These are phyloP conservation scores for Papiliotrema fonsecae DNA, from an alignment of 1,284 basidiomycete species.

Conservation along the genomic window DNA sequence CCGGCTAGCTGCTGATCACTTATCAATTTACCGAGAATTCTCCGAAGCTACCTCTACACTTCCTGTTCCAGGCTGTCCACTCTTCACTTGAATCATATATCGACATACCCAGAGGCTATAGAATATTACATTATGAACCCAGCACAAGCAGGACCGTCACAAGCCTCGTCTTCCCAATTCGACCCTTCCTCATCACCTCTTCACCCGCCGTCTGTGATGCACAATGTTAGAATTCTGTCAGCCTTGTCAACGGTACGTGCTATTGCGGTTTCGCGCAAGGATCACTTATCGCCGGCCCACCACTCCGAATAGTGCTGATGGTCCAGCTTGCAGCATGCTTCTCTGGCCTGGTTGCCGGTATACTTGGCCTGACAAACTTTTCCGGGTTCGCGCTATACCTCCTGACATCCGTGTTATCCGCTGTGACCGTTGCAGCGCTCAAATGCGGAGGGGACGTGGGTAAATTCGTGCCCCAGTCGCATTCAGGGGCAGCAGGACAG, in stretches of 20 bases:
- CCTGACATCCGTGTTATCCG: conserved; percentile 60
- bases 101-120: too few relatives aligned
- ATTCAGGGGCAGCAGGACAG: conserved; percentile 54
- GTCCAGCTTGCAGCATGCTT: conserved; percentile 66
- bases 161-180: conserved; percentile 23
- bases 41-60: too few relatives aligned
- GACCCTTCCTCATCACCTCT: conserved; percentile 46
- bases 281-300: background rate
- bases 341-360: conserved; percentile 75
- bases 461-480: conserved; percentile 35
- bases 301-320: background rate
- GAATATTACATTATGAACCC: conserved; percentile 9
- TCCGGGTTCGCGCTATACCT: conserved; percentile 74
- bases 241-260: conserved; percentile 37
- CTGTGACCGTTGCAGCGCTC: conserved; percentile 59
- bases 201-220: conserved; percentile 64
- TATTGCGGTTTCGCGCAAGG: too few relatives aligned
- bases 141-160: conserved; percentile 17
- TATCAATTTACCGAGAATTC: too few relatives aligned
- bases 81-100: too few relatives aligned
- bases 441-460: conserved; percentile 59
- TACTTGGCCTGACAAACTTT: conserved; percentile 78
- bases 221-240: conserved; percentile 59
- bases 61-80: too few relatives aligned
- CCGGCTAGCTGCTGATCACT: too few relatives aligned